Conservation (phyloP, 177 flowering plant species). For the Vitis hybrid region DNA sequence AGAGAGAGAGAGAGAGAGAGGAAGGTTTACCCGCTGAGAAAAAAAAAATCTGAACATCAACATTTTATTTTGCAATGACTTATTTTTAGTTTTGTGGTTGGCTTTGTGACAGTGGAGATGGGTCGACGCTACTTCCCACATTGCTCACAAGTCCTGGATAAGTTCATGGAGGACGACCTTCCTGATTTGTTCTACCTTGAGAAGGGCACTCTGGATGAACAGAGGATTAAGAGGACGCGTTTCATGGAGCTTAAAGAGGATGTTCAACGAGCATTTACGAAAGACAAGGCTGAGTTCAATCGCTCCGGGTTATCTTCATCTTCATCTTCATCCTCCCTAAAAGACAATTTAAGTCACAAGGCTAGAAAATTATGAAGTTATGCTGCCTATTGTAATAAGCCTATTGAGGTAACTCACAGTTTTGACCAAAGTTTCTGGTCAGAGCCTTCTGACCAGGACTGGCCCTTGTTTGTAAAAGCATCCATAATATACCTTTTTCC, state of each 20-base stretch:
- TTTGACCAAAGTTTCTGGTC: constrained; percentile 8
- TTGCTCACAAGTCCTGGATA: constrained; percentile 63
- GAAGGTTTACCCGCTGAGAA: no score
- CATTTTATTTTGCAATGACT: no score
- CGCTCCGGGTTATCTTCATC: constrained; percentile 41
- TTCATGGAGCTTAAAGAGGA: constrained; percentile 62
- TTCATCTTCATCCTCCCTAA: constrained; percentile 41
- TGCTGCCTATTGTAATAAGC: constrained; percentile 3
- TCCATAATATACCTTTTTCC: background rate
- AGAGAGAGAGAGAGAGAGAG: no score
- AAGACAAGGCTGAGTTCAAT: constrained; percentile 52
- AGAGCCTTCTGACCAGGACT: background rate
- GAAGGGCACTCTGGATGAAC: constrained; percentile 55
- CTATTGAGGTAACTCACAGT: constrained; percentile 5
- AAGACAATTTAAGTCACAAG: constrained; percentile 19
- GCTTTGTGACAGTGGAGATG: constrained; percentile 48
- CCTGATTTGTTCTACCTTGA: constrained; percentile 53
- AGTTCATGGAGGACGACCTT: constrained; percentile 63
- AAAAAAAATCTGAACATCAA: no score
- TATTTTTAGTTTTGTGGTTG: background rate
- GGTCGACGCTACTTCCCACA: constrained; percentile 66
- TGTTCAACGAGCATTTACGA: constrained; percentile 57
- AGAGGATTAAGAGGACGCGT: constrained; percentile 45
- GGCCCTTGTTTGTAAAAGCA: constrained; percentile 7
- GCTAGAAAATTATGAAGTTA: constrained; percentile 16